Evolutionary conservation across 371 early-diverging fungal genomes (phyloP).

Genomic region (Syncephalastrum sp.): DNA sequence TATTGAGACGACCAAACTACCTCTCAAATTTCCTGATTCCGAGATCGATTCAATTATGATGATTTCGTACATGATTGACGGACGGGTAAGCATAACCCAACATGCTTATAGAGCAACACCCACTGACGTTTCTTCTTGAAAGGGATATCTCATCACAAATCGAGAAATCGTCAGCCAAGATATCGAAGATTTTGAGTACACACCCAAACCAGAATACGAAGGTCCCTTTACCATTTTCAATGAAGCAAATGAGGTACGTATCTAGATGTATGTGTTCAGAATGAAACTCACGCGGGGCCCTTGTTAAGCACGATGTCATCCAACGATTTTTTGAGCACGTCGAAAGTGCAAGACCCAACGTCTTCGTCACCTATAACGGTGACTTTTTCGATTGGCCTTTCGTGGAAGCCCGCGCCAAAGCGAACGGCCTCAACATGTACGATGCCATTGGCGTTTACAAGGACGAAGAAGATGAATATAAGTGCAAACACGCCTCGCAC

Average conservation of each 20-base stretch:
- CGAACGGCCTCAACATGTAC: constrained; percentile 84
- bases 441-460: constrained; percentile 82
- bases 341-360: constrained; percentile 83
- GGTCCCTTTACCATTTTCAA: constrained; percentile 98
- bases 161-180: constrained; percentile 96
- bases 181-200: constrained; percentile 98
- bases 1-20: constrained; percentile 99
- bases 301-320: constrained; percentile 61
- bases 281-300: neutral
- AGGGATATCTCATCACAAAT: constrained; percentile 98
- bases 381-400: constrained; percentile 99
- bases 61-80: constrained; percentile 99
- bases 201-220: constrained; percentile 95
- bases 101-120: constrained; percentile 9
- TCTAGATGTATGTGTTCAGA: neutral
- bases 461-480: constrained; percentile 86
- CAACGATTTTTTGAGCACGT: constrained; percentile 94
- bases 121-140: constrained; percentile 2
- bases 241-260: constrained; percentile 81
- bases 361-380: constrained; percentile 99
- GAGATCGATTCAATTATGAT: constrained; percentile 96
- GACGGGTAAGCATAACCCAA: constrained; percentile 59
- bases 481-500: constrained; percentile 89
- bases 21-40: constrained; percentile 98
- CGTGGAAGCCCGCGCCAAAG: constrained; percentile 85